phyloP scores from a whole-genome alignment of 2,329 filamentous ascomycete genomes.

The Ophiostoma triangulosporum region DNA sequence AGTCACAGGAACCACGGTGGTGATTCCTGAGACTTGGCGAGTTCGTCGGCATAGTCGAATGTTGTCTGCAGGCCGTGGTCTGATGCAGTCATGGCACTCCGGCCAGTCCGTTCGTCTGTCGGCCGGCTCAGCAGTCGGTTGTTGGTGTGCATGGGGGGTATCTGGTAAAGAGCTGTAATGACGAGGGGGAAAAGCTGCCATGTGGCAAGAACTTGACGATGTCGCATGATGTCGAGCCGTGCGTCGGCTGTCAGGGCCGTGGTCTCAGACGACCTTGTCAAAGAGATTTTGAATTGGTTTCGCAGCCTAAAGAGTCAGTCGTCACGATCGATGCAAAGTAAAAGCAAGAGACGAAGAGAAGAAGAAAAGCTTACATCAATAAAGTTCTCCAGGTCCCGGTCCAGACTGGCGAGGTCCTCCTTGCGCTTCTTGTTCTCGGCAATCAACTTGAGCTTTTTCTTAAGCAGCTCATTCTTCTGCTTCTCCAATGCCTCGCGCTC shows the following conservation, averaged over 20 bases:
- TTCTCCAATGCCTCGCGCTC: constrained; percentile 79
- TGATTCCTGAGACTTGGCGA: no score
- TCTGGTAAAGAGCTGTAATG: no score
- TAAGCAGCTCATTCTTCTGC: constrained; percentile 63
- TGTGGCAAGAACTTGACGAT: no score
- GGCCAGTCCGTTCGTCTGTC: no score
- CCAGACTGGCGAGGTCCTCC: constrained; percentile 80
- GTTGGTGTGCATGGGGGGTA: no score
- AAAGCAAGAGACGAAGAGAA: neutral
- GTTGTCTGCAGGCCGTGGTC: no score
- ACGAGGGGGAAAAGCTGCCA: no score
- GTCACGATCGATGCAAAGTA: neutral
- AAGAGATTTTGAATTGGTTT: constrained; percentile 81
- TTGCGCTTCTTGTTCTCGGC: constrained; percentile 79
- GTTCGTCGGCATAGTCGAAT: no score
- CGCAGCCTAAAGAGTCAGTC: constrained; percentile 44
- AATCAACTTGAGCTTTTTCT: constrained; percentile 48
- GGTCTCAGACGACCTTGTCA: constrained; percentile 51
- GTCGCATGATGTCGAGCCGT: no score
- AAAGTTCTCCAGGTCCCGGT: constrained; percentile 86
- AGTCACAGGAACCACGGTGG: no score
- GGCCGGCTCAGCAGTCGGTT: no score
- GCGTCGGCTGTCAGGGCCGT: neutral
- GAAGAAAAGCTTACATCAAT: constrained; percentile 52
- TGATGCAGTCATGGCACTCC: no score